Conservation (phyloP, 768 basidiomycete species). For the Collybia mongolica region DNA sequence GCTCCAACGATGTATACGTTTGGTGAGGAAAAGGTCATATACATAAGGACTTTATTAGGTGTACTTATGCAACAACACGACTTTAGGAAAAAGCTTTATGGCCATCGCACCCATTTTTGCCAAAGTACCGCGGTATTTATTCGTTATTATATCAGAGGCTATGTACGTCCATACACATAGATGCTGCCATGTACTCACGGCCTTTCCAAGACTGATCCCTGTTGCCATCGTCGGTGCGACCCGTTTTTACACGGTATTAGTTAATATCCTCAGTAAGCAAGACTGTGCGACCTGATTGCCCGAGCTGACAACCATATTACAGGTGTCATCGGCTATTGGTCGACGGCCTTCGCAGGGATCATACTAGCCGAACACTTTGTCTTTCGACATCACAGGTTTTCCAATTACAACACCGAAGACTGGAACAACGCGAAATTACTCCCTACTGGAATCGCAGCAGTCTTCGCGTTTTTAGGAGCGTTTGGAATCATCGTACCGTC, state of each 20-base stretch:
- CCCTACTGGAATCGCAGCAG: slow-evolving; percentile 63
- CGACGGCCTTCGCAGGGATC: slow-evolving; percentile 54
- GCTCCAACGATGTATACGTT: slow-evolving; percentile 80
- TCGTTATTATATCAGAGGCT: slow-evolving; percentile 61
- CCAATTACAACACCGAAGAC: slow-evolving; percentile 43
- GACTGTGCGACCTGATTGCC: neutral
- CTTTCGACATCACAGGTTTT: slow-evolving; percentile 52
- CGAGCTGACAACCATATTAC: neutral
- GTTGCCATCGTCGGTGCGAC: slow-evolving; percentile 68
- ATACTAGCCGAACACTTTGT: slow-evolving; percentile 66
- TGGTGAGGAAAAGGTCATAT: slow-evolving; percentile 27
- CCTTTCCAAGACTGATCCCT: slow-evolving; percentile 52
- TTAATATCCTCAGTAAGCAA: slow-evolving; percentile 59
- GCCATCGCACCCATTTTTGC: slow-evolving; percentile 54
- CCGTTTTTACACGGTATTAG: slow-evolving; percentile 61
- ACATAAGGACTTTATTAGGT: too few species aligned
- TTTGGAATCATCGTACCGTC: slow-evolving; percentile 60
- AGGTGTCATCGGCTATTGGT: slow-evolving; percentile 59
- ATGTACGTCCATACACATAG: slow-evolving; percentile 44
- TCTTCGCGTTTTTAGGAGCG: slow-evolving; percentile 46
- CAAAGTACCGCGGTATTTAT: slow-evolving; percentile 66
- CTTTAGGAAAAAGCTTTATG: slow-evolving; percentile 60
- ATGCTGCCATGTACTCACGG: neutral
- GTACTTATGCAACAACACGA: neutral
- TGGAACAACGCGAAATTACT: slow-evolving; percentile 58